A percentile compares a stretch with the other conserved stretches of the same genome.
Evolutionary conservation across 306 rosid species (phyloP).

Genomic region (Vigna angularis): DNA sequence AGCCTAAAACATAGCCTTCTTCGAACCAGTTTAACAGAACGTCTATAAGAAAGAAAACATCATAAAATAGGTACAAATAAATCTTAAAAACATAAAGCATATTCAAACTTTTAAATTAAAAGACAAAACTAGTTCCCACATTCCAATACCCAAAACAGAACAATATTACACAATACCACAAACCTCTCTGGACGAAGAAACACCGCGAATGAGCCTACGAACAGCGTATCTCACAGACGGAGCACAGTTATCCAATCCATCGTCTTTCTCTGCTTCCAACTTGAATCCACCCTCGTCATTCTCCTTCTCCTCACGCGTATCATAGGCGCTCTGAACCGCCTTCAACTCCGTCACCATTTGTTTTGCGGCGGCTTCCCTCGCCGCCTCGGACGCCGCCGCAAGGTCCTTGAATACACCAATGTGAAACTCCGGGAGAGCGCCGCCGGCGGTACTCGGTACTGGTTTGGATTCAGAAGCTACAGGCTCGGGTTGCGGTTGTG

Average conservation of each 20-base stretch:
- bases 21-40: not conserved
- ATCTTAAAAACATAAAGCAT: not conserved
- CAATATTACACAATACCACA: not conserved
- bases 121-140: not conserved
- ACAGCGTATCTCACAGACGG: slow-evolving; percentile 95
- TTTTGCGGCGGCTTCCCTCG: slow-evolving; percentile 68
- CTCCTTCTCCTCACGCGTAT: slow-evolving; percentile 64
- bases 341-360: slow-evolving; percentile 74
- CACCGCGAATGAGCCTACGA: slow-evolving; percentile 90
- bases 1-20: not conserved
- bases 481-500: slow-evolving; percentile 20
- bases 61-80: not conserved
- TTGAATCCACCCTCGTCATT: slow-evolving; percentile 64
- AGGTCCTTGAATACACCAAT: slow-evolving; percentile 92
- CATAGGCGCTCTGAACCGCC: slow-evolving; percentile 79
- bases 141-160: not conserved
- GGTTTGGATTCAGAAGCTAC: slow-evolving; percentile 34
- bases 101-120: not conserved
- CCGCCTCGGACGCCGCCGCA: slow-evolving; percentile 57
- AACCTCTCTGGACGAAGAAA: slow-evolving; percentile 96
- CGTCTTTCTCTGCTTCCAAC: slow-evolving; percentile 92
- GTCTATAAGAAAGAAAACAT: not conserved
- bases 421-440: slow-evolving; percentile 74
- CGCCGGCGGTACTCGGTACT: slow-evolving; percentile 35
- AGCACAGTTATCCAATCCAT: slow-evolving; percentile 90